These are phyloP conservation scores for Dysphania ambrosioides DNA, from an alignment of 148 eudicot genomes.

Conservation along the genomic window DNA sequence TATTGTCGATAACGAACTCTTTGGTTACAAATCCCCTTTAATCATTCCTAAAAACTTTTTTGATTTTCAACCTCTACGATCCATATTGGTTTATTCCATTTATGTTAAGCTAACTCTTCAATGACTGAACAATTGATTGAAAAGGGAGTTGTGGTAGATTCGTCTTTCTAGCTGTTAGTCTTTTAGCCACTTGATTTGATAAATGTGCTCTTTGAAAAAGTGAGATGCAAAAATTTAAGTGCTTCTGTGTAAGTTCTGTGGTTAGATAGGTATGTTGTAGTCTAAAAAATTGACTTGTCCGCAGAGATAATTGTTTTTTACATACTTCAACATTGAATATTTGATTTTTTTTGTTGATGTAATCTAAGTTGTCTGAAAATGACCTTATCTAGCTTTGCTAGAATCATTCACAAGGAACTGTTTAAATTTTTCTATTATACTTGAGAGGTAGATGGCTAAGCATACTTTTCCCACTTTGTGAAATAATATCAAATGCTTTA, in stretches of 20 bases:
- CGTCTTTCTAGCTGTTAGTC: background rate
- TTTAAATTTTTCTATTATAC: background rate
- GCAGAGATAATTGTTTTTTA: no score
- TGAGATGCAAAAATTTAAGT: background rate
- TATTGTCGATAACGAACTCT: background rate
- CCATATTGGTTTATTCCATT: background rate
- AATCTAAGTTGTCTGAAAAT: background rate
- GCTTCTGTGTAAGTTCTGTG: background rate
- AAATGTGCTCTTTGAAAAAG: background rate
- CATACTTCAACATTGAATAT: background rate
- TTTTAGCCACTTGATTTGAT: background rate
- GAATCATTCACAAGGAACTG: background rate
- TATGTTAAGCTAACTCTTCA: background rate
- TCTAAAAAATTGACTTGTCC: no score
- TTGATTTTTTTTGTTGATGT: background rate
- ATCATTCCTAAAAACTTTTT: no score
- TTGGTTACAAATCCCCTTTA: no score
- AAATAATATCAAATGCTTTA: background rate
- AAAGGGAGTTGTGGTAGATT: background rate
- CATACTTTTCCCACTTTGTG: background rate
- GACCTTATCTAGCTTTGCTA: background rate
- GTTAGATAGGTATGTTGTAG: background rate
- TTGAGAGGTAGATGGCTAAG: background rate
- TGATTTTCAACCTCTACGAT: background rate
- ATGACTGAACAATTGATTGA: background rate